phyloP scores from a whole-genome alignment of 1,284 basidiomycete species.

The Stereum hirsutum region DNA sequence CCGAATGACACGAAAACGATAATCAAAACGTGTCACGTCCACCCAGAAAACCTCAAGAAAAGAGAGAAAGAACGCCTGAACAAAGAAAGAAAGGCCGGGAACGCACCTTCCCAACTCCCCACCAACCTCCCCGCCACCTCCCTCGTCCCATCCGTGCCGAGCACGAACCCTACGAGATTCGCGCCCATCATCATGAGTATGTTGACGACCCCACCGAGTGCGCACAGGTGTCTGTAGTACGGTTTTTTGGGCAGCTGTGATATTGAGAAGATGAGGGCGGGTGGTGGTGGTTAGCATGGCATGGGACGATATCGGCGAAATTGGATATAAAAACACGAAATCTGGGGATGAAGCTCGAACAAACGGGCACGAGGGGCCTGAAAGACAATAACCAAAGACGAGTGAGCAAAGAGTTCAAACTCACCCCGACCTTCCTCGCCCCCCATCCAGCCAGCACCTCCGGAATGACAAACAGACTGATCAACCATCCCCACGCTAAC shows the following conservation, averaged over 20 bases:
- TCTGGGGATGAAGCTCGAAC: conserved; percentile 36
- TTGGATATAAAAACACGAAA: background rate
- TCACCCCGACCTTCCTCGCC: no score
- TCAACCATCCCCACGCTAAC: conserved; percentile 95
- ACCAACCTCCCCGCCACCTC: conserved; percentile 65
- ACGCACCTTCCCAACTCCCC: conserved; percentile 55
- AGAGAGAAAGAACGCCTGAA: background rate
- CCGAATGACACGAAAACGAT: background rate
- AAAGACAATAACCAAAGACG: no score
- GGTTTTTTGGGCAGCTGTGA: no score
- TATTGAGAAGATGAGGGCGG: no score
- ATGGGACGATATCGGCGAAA: no score
- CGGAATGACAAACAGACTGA: conserved; percentile 86
- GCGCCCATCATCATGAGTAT: conserved; percentile 88
- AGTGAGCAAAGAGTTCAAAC: no score
- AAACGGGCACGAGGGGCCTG: conserved; percentile 50
- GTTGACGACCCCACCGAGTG: conserved; percentile 80
- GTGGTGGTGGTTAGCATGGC: no score
- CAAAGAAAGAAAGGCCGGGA: no score
- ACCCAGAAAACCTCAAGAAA: no score
- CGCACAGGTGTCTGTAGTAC: conserved; percentile 89
- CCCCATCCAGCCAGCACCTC: conserved; percentile 67
- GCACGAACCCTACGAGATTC: conserved; percentile 93
- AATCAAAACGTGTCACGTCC: no score
- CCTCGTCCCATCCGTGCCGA: conserved; percentile 78